Percentiles rank a stretch among this genome's conserved stretches.
These are phyloP conservation scores for Neurospora africana DNA, from an alignment of 495 filamentous ascomycete genomes.

Conservation along the genomic window DNA sequence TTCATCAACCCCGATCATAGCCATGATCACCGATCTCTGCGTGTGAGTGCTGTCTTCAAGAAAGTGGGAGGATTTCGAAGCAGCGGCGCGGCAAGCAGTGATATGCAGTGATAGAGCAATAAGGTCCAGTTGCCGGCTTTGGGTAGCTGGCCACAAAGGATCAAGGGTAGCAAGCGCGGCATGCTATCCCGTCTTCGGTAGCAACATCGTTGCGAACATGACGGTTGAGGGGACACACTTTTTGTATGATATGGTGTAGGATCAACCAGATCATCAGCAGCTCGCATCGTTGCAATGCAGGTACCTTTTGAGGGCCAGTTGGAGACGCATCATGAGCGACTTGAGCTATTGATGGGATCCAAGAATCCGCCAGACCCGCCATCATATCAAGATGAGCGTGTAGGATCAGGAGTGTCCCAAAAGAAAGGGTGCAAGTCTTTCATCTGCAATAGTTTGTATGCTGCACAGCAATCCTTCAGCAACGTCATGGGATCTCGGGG, in stretches of 20 bases:
- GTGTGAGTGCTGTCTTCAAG: not conserved
- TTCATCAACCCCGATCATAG: not conserved
- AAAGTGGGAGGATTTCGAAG: not conserved
- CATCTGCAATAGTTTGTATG: not conserved
- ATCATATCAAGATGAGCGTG: not conserved
- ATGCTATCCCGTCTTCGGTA: not conserved
- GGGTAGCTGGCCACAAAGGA: not conserved
- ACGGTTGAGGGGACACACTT: not conserved
- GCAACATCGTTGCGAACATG: not conserved
- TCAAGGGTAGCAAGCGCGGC: not conserved
- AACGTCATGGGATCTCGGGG: not conserved
- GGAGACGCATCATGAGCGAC: not conserved
- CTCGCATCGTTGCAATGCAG: not conserved
- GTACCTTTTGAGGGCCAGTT: not conserved
- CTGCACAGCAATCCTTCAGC: not conserved
- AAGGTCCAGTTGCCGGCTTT: not conserved
- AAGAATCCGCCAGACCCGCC: not conserved
- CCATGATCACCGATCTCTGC: not conserved
- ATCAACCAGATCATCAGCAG: not conserved
- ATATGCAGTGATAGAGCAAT: not conserved
- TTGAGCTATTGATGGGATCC: not conserved
- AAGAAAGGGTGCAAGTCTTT: not conserved
- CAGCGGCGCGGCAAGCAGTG: not conserved
- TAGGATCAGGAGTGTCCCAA: not conserved
- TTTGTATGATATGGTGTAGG: not conserved